A percentile compares a stretch with the other conserved stretches of the same genome.
Conservation (phyloP, 129 eudicot species). For the carrot (Daucus carota) region DH1_v3.0 NC_030389.2:40942001-40942500, state of each 20-base stretch:
- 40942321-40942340: not conserved
- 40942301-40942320: not conserved
- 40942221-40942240: too few relatives aligned
- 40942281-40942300: too few relatives aligned
- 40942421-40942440: not conserved
- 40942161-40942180: too few relatives aligned
- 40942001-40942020: not conserved
- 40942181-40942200: too few relatives aligned
- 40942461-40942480: not conserved
- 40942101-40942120: too few relatives aligned
- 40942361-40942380: not conserved
- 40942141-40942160: too few relatives aligned
- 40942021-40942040: conserved; percentile 61
- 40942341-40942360: not conserved
- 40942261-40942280: not conserved
- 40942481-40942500: not conserved
- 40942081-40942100: not conserved
- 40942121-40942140: too few relatives aligned
- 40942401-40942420: not conserved
- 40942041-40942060: conserved; percentile 60
- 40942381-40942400: not conserved
- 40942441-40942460: not conserved
- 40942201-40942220: too few relatives aligned
- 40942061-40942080: conserved; percentile 50
- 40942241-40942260: too few relatives aligned